These are phyloP conservation scores for Ramalina peruviana DNA, from an alignment of 495 filamentous ascomycete genomes.

Conservation along the genomic window DNA sequence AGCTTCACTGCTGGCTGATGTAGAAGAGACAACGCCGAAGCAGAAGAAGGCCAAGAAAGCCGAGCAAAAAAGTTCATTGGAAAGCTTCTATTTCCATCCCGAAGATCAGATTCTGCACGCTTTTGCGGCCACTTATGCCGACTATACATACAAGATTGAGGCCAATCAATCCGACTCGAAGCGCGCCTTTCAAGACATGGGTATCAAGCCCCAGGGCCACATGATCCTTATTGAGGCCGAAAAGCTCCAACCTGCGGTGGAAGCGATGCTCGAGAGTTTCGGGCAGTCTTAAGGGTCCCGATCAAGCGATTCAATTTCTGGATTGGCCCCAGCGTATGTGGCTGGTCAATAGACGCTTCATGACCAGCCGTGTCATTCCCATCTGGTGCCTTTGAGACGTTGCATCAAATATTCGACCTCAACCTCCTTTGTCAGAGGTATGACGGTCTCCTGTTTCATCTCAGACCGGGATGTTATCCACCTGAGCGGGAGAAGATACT, in stretches of 20 bases:
- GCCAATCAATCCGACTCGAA: constrained; percentile 76
- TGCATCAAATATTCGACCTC: constrained; percentile 98
- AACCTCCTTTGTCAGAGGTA: constrained; percentile 91
- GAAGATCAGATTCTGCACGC: constrained; percentile 85
- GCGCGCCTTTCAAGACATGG: constrained; percentile 84
- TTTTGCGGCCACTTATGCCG: constrained; percentile 49
- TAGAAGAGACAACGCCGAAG: constrained; percentile 61
- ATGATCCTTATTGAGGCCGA: constrained; percentile 63
- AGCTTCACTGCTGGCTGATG: constrained; percentile 60
- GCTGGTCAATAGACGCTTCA: background rate
- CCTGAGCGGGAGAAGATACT: constrained; percentile 9
- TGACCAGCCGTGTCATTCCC: constrained; percentile 28
- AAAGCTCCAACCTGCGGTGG: constrained; percentile 53
- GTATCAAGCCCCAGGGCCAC: constrained; percentile 68
- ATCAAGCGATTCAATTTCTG: too few relatives aligned
- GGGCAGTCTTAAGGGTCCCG: constrained; percentile 17
- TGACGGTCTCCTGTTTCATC: constrained; percentile 63
- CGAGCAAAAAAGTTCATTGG: constrained; percentile 22
- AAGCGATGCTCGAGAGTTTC: constrained; percentile 58
- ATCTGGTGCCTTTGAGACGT: constrained; percentile 57
- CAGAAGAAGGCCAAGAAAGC: constrained; percentile 46
- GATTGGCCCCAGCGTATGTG: too few relatives aligned
- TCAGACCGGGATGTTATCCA: constrained; percentile 10
- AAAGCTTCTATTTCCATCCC: constrained; percentile 80
- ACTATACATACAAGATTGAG: constrained; percentile 65